Base-by-base conservation (phyloP, 2,329 filamentous ascomycete species). In the Dryadomyces sulphureus region DNA sequence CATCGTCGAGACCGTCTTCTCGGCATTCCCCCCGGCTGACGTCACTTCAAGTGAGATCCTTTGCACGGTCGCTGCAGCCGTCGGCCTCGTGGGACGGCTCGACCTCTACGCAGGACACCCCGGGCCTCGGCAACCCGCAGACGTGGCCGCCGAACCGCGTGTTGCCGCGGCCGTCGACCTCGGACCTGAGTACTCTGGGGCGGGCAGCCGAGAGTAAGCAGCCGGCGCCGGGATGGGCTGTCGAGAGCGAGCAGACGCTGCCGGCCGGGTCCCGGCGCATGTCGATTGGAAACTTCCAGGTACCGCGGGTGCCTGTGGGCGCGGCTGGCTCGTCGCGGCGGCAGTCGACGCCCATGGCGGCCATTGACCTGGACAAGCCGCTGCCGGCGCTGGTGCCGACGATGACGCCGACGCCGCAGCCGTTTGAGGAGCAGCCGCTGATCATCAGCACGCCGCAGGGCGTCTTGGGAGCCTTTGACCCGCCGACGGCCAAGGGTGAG, bases 361-460 rank as follows among this genome's bases (percentile, higher is more conserved):
- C 9, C 27, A 32, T 21, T 17, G 36, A 12, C 12, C 9, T 38
- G 39, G 3, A 30, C 25, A 12, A 38, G n/a, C 30, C 12, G 22
- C 21, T 38, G 25, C 30, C 44, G 39, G 14, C 2, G 27, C 41
- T 54, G 54, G 47, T 36, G 34, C 34, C 34, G 34, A 11, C 9
- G 16, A 17, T 9, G 8, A 17, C 9, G 34, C 16, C 51, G 14
- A 30, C 27, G 27, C 27, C 27, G 27, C 7, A 14, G 7, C 27
- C 27, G n/a, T n/a, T 30, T 3, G 39, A 41, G 22, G 72, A 77
- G 34, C 68, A 70, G 45, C 73, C 75, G 4, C 62, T 78, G 22
- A 78, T 78, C 45, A 77, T 79, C 56, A 78, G 74, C 57, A 78
- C 75, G 4, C 74, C 74, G 1, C 66, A 61, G 9, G 75, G 75